Evolutionary conservation across 768 basidiomycete species (phyloP), one percentile per base, ranked within the genome.

Genomic region (Leccinum rimulosum): DNA sequence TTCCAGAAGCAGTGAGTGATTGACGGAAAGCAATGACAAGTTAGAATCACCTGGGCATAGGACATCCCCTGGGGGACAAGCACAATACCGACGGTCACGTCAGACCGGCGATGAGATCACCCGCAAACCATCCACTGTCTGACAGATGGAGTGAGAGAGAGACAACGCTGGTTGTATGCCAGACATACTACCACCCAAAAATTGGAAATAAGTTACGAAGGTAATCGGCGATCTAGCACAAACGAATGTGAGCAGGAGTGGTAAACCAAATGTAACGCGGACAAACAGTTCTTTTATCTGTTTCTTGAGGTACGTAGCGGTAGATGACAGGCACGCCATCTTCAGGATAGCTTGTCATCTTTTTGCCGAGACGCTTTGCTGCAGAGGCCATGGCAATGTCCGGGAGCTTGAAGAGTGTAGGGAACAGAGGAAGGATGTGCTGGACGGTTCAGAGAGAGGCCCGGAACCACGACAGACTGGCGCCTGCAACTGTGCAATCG

Each of bases 61-160:
- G 92, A 95, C 87, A 95, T 91, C 59, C 87, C 82, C 74, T 99
- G 96, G 0, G 96, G 96, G 8, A 98, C 94, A 50, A 98, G 79
- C 11, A 99, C 96, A 67, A 96, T 88, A 27, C 96, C 96, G 62
- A 98, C 93, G 0, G 95, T 98, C 43, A 98, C 22, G 22, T 22
- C 22, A 22, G 73, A 56, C 89, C 94, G 60, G 95, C 93, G 66
- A 97, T 86, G 19, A 96, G 66, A 74, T 98, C 95, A 27, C 94
- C 93, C 22, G 83, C 80, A 11, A 92, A 71, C 94, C 94, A 95
- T 33, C 85, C 87, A 36, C 84, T 52, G 70, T 91, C 89, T 91
- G 8, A 10, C 11, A 55, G 22, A 31, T 9, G 19, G 19, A 19
- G 48, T 54, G 52, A 64, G 54, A 3, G 14, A 48, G 19, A 3